Conservation (phyloP, 148 eudicot species). For the Amaranthus hypochondriacus region DNA sequence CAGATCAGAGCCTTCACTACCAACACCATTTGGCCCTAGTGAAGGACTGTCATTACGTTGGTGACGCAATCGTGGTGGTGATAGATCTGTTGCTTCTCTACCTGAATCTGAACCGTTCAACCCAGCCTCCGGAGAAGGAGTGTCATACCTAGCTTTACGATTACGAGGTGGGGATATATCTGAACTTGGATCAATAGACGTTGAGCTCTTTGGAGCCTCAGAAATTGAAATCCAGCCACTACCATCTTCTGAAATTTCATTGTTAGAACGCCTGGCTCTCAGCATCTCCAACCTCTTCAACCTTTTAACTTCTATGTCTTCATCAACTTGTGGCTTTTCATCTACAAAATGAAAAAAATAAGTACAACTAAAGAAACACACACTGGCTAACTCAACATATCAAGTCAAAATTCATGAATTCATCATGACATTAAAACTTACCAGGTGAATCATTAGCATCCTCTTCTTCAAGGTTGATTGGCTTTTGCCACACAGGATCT, state of each 20-base stretch:
- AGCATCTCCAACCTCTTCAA: conserved; percentile 74
- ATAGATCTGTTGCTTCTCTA: conserved; percentile 36
- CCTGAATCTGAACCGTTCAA: conserved; percentile 22
- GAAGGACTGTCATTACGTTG: conserved; percentile 27
- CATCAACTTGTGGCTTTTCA: conserved; percentile 75
- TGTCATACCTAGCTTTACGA: conserved; percentile 35
- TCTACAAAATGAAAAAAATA: conserved; percentile 32
- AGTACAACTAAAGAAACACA: neutral
- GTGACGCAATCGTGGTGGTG: conserved; percentile 40
- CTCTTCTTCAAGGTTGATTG: conserved; percentile 62
- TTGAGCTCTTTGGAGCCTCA: conserved; percentile 30
- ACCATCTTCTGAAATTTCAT: conserved; percentile 85
- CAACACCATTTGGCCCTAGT: conserved; percentile 15
- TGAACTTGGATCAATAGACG: conserved; percentile 20
- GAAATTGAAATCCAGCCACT: conserved; percentile 89
- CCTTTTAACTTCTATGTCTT: conserved; percentile 81
- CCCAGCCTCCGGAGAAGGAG: conserved; percentile 43
- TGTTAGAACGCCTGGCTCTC: conserved; percentile 52
- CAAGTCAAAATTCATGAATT: neutral
- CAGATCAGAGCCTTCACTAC: conserved; percentile 13
- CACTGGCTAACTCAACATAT: neutral
- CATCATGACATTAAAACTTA: conserved; percentile 10
- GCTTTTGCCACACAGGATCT: conserved; percentile 95
- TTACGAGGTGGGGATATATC: conserved; percentile 62
- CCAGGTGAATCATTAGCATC: conserved; percentile 72